Percentiles rank a stretch among this genome's conserved stretches.
Evolutionary conservation across 2,329 filamentous ascomycete species (phyloP).

Genomic region (Botrytis galanthina): DNA sequence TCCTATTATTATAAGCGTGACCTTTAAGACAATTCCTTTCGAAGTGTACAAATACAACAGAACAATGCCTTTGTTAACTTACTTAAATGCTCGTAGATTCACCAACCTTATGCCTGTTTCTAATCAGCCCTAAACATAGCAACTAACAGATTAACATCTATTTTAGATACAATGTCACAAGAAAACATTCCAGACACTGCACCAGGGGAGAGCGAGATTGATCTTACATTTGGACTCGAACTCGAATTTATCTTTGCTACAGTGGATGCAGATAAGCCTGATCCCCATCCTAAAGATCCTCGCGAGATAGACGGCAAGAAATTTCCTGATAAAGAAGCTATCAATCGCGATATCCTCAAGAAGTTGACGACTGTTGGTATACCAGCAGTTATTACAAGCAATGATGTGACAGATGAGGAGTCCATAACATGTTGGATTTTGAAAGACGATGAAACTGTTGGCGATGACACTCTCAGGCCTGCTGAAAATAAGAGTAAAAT

Average conservation of each 20-base stretch:
- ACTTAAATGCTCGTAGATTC: background rate
- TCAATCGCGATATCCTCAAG: no score
- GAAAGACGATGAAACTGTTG: background rate
- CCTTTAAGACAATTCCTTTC: no score
- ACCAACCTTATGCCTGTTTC: background rate
- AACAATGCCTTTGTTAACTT: background rate
- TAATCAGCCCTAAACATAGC: background rate
- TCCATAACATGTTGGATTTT: background rate
- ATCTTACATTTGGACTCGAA: slow-evolving; percentile 7
- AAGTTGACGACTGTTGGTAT: background rate
- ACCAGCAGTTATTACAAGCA: background rate
- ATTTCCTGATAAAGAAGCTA: no score
- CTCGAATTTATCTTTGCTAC: background rate
- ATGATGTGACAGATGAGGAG: background rate
- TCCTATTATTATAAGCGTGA: no score
- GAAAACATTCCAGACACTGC: background rate
- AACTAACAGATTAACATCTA: background rate
- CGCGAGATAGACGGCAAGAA: background rate
- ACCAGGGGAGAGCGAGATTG: background rate
- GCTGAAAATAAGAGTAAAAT: no score
- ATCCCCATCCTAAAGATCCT: background rate
- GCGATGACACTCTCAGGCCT: no score
- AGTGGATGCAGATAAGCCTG: no score
- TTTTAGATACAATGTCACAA: background rate
- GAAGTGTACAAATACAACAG: background rate